Percentiles rank a stretch among this genome's conserved stretches.
These are phyloP conservation scores for Aspergillus kassunensis DNA, from an alignment of 495 filamentous ascomycete species.

Conservation along the genomic window DNA sequence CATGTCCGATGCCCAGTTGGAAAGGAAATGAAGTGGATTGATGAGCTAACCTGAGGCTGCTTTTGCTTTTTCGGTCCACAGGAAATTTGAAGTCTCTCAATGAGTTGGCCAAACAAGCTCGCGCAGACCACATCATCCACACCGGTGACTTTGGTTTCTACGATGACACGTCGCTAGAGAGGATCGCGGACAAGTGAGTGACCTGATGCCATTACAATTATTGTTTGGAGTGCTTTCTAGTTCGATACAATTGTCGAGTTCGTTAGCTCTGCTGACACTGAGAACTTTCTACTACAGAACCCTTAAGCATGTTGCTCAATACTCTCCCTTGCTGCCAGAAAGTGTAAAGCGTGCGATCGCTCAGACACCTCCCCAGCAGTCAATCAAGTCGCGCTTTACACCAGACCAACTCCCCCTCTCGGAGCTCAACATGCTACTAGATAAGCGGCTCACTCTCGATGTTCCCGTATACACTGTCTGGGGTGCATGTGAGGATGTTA, in stretches of 20 bases:
- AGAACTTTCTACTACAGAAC: constrained; percentile 56
- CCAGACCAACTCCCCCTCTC: constrained; percentile 86
- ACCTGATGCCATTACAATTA: neutral
- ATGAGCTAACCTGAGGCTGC: constrained; percentile 12
- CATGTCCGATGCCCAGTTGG: neutral
- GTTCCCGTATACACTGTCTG: constrained; percentile 98
- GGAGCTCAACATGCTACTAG: constrained; percentile 87
- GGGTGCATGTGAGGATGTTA: constrained; percentile 98
- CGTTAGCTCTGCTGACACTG: constrained; percentile 11
- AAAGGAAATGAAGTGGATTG: neutral
- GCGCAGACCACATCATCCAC: constrained; percentile 94
- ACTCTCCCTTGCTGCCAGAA: constrained; percentile 90
- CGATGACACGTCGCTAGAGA: constrained; percentile 89
- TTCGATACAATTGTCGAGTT: neutral
- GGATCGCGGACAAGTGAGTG: constrained; percentile 95
- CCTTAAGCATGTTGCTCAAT: constrained; percentile 95
- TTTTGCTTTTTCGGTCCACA: constrained; percentile 36
- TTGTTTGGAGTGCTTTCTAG: neutral
- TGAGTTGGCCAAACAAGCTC: constrained; percentile 87
- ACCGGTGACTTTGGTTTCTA: constrained; percentile 99
- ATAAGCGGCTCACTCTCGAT: constrained; percentile 81
- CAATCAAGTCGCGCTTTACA: constrained; percentile 77
- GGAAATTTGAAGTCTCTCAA: constrained; percentile 95
- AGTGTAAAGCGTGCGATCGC: constrained; percentile 82
- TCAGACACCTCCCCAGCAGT: constrained; percentile 53